Evolutionary conservation across 2,329 filamentous ascomycete genomes (phyloP), one percentile per base, ranked within the genome.

Genomic region (Exophiala aquamarina): DNA sequence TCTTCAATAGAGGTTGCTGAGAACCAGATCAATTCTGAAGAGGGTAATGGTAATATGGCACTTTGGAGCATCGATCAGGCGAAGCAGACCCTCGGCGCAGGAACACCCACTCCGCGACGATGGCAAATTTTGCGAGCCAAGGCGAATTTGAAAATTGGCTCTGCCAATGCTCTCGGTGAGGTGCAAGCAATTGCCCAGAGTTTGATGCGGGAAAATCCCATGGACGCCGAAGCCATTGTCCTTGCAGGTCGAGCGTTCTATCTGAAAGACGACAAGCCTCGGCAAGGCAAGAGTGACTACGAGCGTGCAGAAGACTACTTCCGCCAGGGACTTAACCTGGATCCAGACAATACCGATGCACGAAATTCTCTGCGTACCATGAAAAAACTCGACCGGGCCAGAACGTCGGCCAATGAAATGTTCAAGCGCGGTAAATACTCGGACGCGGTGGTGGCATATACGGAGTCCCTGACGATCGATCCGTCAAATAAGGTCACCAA

Each of bases 121-220:
- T 98, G 93, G 93, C 87, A 87, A 64, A 74, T 97, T 52, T 85
- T 98, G 83, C 83, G 89, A 28, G 92, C 89, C 49, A 89, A 95
- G 70, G 92, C 92, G 8, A 88, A 94, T 63, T 71, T 98, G 52
- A 92, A 91, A 72, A 94, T 97, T 84, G 89, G 87, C 50, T 90
- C 88, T 52, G 80, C 84, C 49, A 96, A 96, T 69, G 84, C 89
- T 9, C 75, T 95, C 6, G 91, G 90, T 26, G 91, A 96, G 67
- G 92, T 90, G 4, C 89, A 95, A 70, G 94, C 91, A 64, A 83
- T 97, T 44, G 90, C 90, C 60, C 95, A 96, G 82, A 81, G 81
- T 2, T 71, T 98, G 59, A 76, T 98, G 53, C 83, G 93, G 43
- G 77, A 80, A 63, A 97, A 97, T 73, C 89, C 77, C 66, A 86